phyloP scores from a whole-genome alignment of 2,329 filamentous ascomycete species.

The Colletotrichum sp. region DNA sequence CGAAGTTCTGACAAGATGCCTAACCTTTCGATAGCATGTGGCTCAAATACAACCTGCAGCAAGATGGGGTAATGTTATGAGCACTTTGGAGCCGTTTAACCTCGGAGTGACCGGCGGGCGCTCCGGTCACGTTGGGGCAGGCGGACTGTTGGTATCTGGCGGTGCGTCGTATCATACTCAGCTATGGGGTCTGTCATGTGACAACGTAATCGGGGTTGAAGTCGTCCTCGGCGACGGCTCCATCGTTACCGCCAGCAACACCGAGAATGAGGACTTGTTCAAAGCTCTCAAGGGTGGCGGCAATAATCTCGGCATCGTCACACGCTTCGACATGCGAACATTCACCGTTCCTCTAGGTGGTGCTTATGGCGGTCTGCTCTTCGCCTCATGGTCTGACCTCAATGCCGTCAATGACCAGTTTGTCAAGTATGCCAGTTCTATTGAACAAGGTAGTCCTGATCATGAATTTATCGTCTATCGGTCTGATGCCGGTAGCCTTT shows the following conservation, averaged over 20 bases:
- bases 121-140: conserved; percentile 26
- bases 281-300: conserved; percentile 53
- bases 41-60: conserved; percentile 33
- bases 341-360: background rate
- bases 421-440: background rate
- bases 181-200: conserved; percentile 43
- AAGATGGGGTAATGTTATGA: conserved; percentile 27
- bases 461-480: background rate
- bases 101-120: conserved; percentile 27
- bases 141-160: conserved; percentile 34
- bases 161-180: conserved; percentile 26
- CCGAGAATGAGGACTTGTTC: conserved; percentile 45
- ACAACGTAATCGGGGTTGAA: conserved; percentile 46
- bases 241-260: conserved; percentile 42
- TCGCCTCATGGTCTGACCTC: background rate
- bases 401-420: background rate
- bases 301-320: conserved; percentile 50
- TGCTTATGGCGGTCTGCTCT: conserved; percentile 1
- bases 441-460: background rate
- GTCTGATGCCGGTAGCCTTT: background rate
- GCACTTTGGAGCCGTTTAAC: conserved; percentile 21
- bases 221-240: conserved; percentile 48
- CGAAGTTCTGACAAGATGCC: background rate
- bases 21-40: background rate
- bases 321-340: conserved; percentile 33